phyloP scores from a whole-genome alignment of 2,329 filamentous ascomycete species.

The Massarina eburnea region DNA sequence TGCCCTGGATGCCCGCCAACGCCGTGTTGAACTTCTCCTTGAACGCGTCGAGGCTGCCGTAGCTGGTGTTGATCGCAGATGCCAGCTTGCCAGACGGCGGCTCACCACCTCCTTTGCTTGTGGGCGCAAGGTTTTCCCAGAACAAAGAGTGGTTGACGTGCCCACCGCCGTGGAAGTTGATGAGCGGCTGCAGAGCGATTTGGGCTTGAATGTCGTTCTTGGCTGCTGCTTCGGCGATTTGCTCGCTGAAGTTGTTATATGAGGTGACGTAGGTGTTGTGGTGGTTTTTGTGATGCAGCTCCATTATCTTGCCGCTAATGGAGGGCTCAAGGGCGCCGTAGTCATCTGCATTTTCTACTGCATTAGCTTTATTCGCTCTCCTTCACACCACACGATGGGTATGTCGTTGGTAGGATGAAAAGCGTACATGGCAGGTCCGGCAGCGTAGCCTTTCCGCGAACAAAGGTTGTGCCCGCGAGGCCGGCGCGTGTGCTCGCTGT shows the following conservation, averaged over 20 bases:
- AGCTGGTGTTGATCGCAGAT: slow-evolving; percentile 61
- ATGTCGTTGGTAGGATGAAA: neutral
- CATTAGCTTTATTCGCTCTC: no score
- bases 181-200: slow-evolving; percentile 58
- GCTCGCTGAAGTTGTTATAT: slow-evolving; percentile 78
- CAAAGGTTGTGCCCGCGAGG: slow-evolving; percentile 73
- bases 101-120: slow-evolving; percentile 66
- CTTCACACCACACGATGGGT: neutral
- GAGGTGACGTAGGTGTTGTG: slow-evolving; percentile 92
- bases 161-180: slow-evolving; percentile 69
- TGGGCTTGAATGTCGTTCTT: slow-evolving; percentile 54
- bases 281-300: slow-evolving; percentile 92
- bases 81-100: slow-evolving; percentile 60
- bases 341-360: slow-evolving; percentile 65
- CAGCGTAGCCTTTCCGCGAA: slow-evolving; percentile 86
- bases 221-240: slow-evolving; percentile 61
- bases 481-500: slow-evolving; percentile 62
- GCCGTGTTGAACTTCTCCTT: slow-evolving; percentile 66
- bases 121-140: slow-evolving; percentile 71
- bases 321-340: slow-evolving; percentile 88
- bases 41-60: slow-evolving; percentile 60
- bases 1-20: slow-evolving; percentile 66
- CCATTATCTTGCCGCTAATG: slow-evolving; percentile 91
- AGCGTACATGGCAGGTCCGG: slow-evolving; percentile 78
- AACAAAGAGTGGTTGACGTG: slow-evolving; percentile 70